These are phyloP conservation scores for Candida jianshihensis DNA, from an alignment of 805 yeast genomes.

Conservation along the genomic window DNA sequence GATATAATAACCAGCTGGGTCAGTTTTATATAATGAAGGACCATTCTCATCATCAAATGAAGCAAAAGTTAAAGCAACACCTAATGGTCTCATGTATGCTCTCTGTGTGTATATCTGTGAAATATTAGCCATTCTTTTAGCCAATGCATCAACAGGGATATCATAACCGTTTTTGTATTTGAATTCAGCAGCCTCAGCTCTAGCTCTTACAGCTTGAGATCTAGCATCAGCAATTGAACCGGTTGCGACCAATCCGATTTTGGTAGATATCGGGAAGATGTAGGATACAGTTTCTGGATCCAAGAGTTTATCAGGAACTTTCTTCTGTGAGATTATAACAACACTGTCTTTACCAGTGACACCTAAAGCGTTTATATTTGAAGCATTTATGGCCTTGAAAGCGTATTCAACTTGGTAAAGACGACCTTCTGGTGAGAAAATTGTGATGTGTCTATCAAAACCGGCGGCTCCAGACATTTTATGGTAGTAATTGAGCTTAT, in stretches of 20 bases:
- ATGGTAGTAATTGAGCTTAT: too few relatives aligned
- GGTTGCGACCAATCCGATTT: slow-evolving; percentile 85
- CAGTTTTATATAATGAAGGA: slow-evolving; percentile 85
- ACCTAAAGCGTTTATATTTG: slow-evolving; percentile 85
- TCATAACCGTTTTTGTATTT: slow-evolving; percentile 92
- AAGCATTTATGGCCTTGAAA: slow-evolving; percentile 89
- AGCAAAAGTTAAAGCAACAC: slow-evolving; percentile 85
- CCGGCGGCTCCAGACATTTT: slow-evolving; percentile 69
- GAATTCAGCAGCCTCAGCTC: slow-evolving; percentile 94
- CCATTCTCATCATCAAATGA: slow-evolving; percentile 87
- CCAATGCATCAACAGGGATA: slow-evolving; percentile 89
- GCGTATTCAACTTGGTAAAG: slow-evolving; percentile 97
- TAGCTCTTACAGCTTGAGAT: slow-evolving; percentile 81
- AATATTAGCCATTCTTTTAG: slow-evolving; percentile 92
- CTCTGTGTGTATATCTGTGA: slow-evolving; percentile 95
- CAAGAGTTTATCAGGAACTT: slow-evolving; percentile 89
- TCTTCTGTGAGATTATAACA: slow-evolving; percentile 89
- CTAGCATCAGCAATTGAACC: slow-evolving; percentile 97
- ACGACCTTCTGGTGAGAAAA: slow-evolving; percentile 98
- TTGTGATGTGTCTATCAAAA: slow-evolving; percentile 96
- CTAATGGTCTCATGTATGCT: slow-evolving; percentile 97
- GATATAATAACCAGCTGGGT: slow-evolving; percentile 94
- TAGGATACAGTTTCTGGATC: slow-evolving; percentile 85
- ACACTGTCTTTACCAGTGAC: slow-evolving; percentile 81
- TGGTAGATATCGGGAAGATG: slow-evolving; percentile 72